phyloP scores from a whole-genome alignment of 768 basidiomycete genomes.

The Podaxis rugospora region DNA sequence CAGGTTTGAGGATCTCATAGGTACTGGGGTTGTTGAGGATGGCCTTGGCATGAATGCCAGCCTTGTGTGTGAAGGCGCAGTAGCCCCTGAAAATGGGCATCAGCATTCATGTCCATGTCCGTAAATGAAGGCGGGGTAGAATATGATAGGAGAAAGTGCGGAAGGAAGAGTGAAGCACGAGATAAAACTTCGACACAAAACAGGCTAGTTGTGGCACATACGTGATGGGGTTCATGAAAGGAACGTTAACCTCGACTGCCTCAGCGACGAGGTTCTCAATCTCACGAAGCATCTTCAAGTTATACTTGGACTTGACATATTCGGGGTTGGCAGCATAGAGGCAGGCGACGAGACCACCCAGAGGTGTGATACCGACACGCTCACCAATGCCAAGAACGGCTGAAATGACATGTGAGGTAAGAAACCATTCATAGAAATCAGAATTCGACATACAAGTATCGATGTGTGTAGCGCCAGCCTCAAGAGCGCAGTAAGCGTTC shows the following conservation, averaged over 20 bases:
- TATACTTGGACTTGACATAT: slow-evolving; percentile 99
- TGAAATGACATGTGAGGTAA: slow-evolving; percentile 23
- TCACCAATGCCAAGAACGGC: slow-evolving; percentile 98
- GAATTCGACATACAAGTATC: slow-evolving; percentile 75
- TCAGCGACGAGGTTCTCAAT: slow-evolving; percentile 99
- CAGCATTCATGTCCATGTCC: not conserved
- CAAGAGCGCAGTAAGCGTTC: slow-evolving; percentile 96
- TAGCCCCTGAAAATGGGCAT: slow-evolving; percentile 66
- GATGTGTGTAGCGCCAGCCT: slow-evolving; percentile 98
- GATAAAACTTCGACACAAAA: not conserved
- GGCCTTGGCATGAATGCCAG: slow-evolving; percentile 99
- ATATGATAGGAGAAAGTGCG: not conserved
- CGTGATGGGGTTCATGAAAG: slow-evolving; percentile 96
- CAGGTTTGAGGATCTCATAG: slow-evolving; percentile 98
- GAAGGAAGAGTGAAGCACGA: not conserved
- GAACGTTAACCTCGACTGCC: slow-evolving; percentile 96
- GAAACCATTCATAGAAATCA: not conserved
- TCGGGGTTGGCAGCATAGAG: slow-evolving; percentile 97
- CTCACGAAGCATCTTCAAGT: slow-evolving; percentile 94
- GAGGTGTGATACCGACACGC: slow-evolving; percentile 97
- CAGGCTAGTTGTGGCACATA: slow-evolving; percentile 28
- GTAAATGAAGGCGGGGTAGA: not conserved
- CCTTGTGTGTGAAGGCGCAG: slow-evolving; percentile 99
- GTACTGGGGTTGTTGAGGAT: slow-evolving; percentile 96
- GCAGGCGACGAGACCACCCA: slow-evolving; percentile 95